A percentile compares a stretch with the other conserved stretches of the same genome.
phyloP scores from a whole-genome alignment of 2,329 filamentous ascomycete genomes.

The Pseudogymnoascus sp. region DNA sequence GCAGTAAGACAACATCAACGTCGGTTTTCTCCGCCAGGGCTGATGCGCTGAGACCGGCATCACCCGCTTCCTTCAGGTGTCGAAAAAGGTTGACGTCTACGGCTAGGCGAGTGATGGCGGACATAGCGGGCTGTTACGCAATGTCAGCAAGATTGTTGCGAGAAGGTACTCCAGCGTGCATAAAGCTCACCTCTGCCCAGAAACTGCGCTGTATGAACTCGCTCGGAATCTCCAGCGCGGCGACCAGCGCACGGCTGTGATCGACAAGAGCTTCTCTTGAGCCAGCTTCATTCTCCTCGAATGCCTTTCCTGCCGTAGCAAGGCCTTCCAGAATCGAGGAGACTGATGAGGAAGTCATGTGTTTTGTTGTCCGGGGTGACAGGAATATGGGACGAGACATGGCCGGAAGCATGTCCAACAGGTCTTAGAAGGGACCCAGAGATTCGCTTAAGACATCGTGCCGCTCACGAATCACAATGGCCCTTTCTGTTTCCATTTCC shows the following conservation, averaged over 20 bases:
- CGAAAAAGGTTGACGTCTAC: not conserved
- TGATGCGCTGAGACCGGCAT: not conserved
- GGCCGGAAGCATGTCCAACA: not conserved
- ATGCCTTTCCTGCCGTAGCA: conserved; percentile 25
- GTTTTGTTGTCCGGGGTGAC: not conserved
- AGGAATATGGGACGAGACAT: not conserved
- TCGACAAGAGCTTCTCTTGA: conserved; percentile 32
- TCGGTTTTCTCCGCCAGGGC: not conserved
- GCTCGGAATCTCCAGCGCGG: conserved; percentile 28
- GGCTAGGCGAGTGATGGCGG: conserved; percentile 21
- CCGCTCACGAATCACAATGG: conserved; percentile 19
- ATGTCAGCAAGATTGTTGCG: not conserved
- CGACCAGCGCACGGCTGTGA: conserved; percentile 29
- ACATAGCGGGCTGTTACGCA: conserved; percentile 26
- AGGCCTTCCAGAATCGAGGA: not conserved
- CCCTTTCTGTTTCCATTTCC: not conserved
- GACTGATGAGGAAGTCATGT: not conserved
- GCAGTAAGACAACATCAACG: conserved; percentile 9
- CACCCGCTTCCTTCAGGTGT: not conserved
- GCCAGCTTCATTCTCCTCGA: conserved; percentile 27
- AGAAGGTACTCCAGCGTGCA: not conserved
- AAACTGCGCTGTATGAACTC: conserved; percentile 31
- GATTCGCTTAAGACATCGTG: not conserved
- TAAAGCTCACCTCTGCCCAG: conserved; percentile 31
- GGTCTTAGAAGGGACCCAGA: not conserved